A percentile compares a stretch with the other conserved stretches of the same genome.
Evolutionary conservation across 169 alveolate genomes (phyloP).

Genomic region (Prorocentrum cordatum): DNA sequence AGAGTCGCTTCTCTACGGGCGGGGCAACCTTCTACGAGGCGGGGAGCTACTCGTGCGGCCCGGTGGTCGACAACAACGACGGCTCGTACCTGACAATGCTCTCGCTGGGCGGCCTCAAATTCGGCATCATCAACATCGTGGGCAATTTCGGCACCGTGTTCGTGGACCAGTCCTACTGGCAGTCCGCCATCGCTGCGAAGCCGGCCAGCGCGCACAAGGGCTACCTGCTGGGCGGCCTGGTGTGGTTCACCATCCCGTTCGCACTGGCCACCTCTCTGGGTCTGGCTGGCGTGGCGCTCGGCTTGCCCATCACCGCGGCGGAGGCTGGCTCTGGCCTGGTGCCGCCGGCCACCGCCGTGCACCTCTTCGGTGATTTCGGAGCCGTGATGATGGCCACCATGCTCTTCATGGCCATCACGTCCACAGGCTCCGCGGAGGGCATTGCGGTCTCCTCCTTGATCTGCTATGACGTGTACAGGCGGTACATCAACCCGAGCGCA

Average conservation of each 20-base stretch:
- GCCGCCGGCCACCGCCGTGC: slow-evolving; percentile 22
- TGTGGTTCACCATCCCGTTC: slow-evolving; percentile 66
- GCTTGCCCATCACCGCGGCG: not conserved
- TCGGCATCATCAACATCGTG: slow-evolving; percentile 55
- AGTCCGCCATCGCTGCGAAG: slow-evolving; percentile 58
- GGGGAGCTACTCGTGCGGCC: slow-evolving; percentile 4
- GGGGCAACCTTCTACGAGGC: slow-evolving; percentile 8
- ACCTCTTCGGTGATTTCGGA: slow-evolving; percentile 10
- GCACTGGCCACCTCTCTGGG: slow-evolving; percentile 57
- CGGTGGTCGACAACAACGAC: slow-evolving; percentile 17
- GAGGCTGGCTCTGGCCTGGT: slow-evolving; percentile 28
- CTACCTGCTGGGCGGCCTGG: slow-evolving; percentile 52
- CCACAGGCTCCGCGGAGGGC: slow-evolving; percentile 55
- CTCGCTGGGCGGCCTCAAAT: slow-evolving; percentile 12
- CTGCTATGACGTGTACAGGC: slow-evolving; percentile 36
- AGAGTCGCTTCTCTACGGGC: not conserved
- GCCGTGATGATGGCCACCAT: slow-evolving; percentile 16
- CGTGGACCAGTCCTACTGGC: slow-evolving; percentile 69
- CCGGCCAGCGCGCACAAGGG: slow-evolving; percentile 39
- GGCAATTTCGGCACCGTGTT: slow-evolving; percentile 68
- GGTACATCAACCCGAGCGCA: slow-evolving; percentile 29
- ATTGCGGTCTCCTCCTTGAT: slow-evolving; percentile 63
- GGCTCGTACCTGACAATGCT: slow-evolving; percentile 47
- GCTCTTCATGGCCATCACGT: slow-evolving; percentile 70
- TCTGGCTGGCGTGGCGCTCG: slow-evolving; percentile 24